phyloP scores from a whole-genome alignment of 2,329 filamentous ascomycete species.

The Botrytis byssoidea region DNA sequence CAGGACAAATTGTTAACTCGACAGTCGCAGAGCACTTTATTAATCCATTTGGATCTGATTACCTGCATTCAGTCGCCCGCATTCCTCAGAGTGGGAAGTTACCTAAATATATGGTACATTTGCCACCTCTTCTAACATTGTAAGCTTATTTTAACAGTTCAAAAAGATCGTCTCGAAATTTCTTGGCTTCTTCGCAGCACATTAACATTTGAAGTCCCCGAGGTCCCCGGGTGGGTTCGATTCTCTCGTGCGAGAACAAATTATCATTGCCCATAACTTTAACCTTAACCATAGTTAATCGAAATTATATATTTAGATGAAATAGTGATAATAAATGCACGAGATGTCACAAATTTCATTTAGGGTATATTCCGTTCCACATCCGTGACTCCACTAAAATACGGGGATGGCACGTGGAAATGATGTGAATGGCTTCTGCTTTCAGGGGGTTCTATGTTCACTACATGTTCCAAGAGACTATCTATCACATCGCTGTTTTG shows the following conservation, averaged over 20 bases:
- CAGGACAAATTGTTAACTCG: neutral
- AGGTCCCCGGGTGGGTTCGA: neutral
- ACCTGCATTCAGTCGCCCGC: neutral
- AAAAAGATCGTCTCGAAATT: neutral
- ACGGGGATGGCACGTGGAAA: neutral
- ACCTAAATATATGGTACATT: neutral
- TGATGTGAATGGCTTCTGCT: neutral
- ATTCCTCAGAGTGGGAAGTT: neutral
- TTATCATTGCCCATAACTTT: neutral
- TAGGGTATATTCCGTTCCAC: neutral
- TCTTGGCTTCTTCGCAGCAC: neutral
- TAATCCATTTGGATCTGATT: neutral
- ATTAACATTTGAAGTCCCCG: neutral
- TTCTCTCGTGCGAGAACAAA: neutral
- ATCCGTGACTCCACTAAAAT: neutral
- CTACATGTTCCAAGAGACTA: neutral
- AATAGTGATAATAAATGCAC: neutral
- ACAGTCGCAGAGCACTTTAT: neutral
- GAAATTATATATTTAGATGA: neutral
- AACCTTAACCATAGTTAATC: neutral
- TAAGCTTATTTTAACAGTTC: neutral
- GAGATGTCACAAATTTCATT: conserved; percentile 4
- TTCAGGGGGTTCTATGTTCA: neutral
- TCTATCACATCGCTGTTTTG: neutral
- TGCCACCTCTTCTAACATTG: neutral